These are phyloP conservation scores for Phytopythium aichiense DNA, from an alignment of 352 stramenopile genomes.

Conservation along the genomic window DNA sequence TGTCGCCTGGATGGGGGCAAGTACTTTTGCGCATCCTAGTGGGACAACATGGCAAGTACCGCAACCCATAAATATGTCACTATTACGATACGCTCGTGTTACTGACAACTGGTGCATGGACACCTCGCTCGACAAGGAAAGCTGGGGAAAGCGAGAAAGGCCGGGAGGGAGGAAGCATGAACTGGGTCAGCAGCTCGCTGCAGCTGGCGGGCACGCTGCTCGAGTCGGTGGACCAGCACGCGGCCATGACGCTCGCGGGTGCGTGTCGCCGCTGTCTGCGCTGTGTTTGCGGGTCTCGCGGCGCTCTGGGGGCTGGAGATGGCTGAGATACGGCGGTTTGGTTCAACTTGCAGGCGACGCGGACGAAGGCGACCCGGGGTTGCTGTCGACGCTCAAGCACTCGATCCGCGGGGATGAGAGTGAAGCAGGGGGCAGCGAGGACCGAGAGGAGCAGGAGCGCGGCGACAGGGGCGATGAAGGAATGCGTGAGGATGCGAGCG, in stretches of 20 bases:
- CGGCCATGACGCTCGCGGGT: constrained; percentile 63
- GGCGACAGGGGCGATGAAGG: not conserved
- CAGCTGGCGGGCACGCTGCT: constrained; percentile 76
- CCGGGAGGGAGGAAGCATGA: constrained; percentile 36
- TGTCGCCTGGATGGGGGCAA: not conserved
- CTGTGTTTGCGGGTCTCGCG: constrained; percentile 1
- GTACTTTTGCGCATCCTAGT: not conserved
- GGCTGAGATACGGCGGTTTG: not conserved
- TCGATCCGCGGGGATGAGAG: constrained; percentile 1
- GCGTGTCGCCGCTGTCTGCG: not conserved
- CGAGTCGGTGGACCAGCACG: constrained; percentile 84
- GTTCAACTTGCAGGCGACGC: constrained; percentile 13
- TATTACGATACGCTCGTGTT: not conserved
- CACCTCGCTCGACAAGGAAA: not conserved
- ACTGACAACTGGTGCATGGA: no score
- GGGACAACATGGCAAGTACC: not conserved
- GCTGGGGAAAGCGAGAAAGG: constrained; percentile 10
- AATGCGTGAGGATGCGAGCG: not conserved
- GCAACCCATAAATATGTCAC: not conserved
- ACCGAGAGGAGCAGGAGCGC: not conserved
- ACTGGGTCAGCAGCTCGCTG: constrained; percentile 83
- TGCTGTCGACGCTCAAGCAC: constrained; percentile 22
- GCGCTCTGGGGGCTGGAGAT: not conserved
- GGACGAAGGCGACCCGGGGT: constrained; percentile 19
- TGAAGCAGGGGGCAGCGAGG: not conserved